phyloP scores from a whole-genome alignment of 768 basidiomycete genomes.

The Termitomyces sp. region DNA sequence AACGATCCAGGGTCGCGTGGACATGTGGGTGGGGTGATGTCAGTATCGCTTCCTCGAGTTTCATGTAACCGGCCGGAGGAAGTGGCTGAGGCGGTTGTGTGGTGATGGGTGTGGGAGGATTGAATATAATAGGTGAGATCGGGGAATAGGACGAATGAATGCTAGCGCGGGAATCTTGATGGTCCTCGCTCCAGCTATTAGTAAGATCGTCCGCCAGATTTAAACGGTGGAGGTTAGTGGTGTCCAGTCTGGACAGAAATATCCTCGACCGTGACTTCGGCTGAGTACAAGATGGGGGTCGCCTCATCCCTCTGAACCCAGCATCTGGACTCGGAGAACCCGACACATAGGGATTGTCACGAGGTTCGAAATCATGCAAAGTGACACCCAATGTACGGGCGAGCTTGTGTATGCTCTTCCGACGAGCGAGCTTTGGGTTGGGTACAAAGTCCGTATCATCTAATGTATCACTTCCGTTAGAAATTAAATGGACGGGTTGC shows the following conservation, averaged over 20 bases:
- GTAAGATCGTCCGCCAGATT: constrained; percentile 17
- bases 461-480: constrained; percentile 3
- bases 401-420: constrained; percentile 19
- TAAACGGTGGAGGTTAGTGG: constrained; percentile 20
- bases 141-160: constrained; percentile 13
- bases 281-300: constrained; percentile 1
- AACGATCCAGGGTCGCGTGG: constrained; percentile 14
- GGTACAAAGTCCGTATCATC: constrained; percentile 6
- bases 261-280: constrained; percentile 7
- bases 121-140: constrained; percentile 26
- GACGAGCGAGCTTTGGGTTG: not conserved
- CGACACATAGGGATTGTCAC: not conserved
- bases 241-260: constrained; percentile 10
- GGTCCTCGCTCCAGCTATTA: constrained; percentile 15
- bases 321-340: not conserved
- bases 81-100: not conserved
- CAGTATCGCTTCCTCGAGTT: constrained; percentile 6
- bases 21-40: constrained; percentile 8
- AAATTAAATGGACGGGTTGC: constrained; percentile 8
- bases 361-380: constrained; percentile 10
- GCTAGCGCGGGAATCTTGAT: constrained; percentile 4
- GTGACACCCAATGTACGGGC: constrained; percentile 22
- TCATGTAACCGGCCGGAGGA: constrained; percentile 8
- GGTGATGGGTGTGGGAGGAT: constrained; percentile 18
- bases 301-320: constrained; percentile 1